phyloP scores from a whole-genome alignment of 495 filamentous ascomycete genomes.

The Cercophora scortea region DNA sequence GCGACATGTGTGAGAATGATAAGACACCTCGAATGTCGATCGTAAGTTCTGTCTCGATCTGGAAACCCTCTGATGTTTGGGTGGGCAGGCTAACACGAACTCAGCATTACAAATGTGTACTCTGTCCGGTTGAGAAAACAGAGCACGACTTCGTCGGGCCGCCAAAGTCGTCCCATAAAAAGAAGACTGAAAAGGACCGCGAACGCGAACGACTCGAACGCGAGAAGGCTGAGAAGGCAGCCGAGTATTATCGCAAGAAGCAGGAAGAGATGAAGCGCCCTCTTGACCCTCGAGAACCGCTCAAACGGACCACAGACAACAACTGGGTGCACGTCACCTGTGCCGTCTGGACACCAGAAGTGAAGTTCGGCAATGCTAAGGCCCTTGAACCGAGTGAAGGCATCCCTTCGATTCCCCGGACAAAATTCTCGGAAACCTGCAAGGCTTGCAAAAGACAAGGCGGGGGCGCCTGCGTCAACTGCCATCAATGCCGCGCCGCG shows the following conservation, averaged over 20 bases:
- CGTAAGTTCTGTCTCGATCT: slow-evolving; percentile 38
- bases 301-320: slow-evolving; percentile 88
- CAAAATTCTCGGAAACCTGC: slow-evolving; percentile 63
- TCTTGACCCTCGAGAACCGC: slow-evolving; percentile 74
- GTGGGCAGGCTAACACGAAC: slow-evolving; percentile 18
- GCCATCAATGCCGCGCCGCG: slow-evolving; percentile 69
- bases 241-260: slow-evolving; percentile 69
- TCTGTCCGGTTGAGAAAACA: slow-evolving; percentile 73
- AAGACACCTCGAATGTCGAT: slow-evolving; percentile 79
- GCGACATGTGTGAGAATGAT: slow-evolving; percentile 93
- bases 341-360: slow-evolving; percentile 82
- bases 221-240: slow-evolving; percentile 64
- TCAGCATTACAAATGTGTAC: slow-evolving; percentile 80
- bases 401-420: slow-evolving; percentile 64
- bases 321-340: slow-evolving; percentile 98
- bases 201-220: slow-evolving; percentile 82
- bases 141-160: slow-evolving; percentile 79
- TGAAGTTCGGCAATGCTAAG: slow-evolving; percentile 80
- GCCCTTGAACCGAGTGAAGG: slow-evolving; percentile 80
- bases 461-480: slow-evolving; percentile 69
- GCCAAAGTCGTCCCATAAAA: slow-evolving; percentile 68
- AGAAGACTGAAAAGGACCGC: slow-evolving; percentile 86
- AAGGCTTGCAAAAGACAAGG: slow-evolving; percentile 69
- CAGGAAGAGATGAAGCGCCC: slow-evolving; percentile 79
- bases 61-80: not conserved